Evolutionary conservation across 2,329 filamentous ascomycete species (phyloP), one percentile per base, ranked within the genome.

Genomic region (Hypoxylon sp.): DNA sequence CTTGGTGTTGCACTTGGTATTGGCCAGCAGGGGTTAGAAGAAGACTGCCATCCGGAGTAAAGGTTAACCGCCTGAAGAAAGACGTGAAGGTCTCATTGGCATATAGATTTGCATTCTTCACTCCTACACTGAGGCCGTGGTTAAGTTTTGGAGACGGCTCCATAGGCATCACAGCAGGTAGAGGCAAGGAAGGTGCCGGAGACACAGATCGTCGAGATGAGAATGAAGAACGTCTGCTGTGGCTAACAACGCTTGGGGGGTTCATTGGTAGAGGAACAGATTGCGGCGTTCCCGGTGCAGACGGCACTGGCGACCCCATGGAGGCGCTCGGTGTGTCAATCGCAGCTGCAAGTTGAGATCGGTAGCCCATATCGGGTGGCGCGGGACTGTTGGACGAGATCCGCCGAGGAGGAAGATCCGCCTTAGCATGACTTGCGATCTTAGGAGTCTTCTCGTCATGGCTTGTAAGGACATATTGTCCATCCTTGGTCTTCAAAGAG

Each of bases 1-100:
- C 83, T 51, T 89, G 88, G 71, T 93, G 89, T 55, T 93, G 88
- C 1, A 91, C 92, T 78, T 97, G 97, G 80, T 96, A 98, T 77
- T 98, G 96, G 6, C 96, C 96, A 1, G 96, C 95, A 1, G 96
- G 96, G 0, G 96, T 99, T 70, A 99, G 90, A 3, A 99, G 86
- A 53, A 99, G 84, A 77, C 94, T 97, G 25, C 96, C 96, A 77
- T 99, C 97, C 0, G 96, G 95, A 0, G 97, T 94, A 77, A 99
- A 99, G 0, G 95, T 94, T 53, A 99, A 84, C 50, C 96, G 89
- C 57, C 96, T 88, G 82, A 99, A 99, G 82, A 99, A 99, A 0
- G 96, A 98, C 0, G 95, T 98, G 65, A 98, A 87, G 0, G 95
- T 98, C 80, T 99, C 96, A 75, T 98, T 98, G 49, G 94, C 94